A percentile compares a stretch with the other conserved stretches of the same genome.
Evolutionary conservation across 805 yeast species (phyloP).

Genomic region (Citeromyces nyonsensis): DNA sequence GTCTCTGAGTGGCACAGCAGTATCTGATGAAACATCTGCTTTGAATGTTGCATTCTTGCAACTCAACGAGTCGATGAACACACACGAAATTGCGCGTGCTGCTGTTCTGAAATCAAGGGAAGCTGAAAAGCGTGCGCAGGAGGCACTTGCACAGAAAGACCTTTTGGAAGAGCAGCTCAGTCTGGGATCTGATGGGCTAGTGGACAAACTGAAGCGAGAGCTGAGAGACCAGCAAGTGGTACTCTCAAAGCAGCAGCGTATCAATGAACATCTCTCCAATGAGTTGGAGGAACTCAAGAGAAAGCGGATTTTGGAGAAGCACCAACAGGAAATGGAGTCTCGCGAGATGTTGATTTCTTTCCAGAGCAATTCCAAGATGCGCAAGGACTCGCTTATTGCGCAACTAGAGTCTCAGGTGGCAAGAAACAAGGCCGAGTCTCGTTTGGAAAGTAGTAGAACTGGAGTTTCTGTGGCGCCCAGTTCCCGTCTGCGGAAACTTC

Average conservation of each 20-base stretch:
- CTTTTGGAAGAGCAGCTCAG: conserved; percentile 11
- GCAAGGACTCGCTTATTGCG: conserved; percentile 19
- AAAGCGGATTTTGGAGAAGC: conserved; percentile 47
- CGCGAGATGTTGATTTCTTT: conserved; percentile 54
- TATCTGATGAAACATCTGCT: conserved; percentile 44
- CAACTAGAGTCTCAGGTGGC: conserved; percentile 25
- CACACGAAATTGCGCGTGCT: conserved; percentile 74
- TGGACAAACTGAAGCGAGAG: conserved; percentile 44
- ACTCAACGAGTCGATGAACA: conserved; percentile 54
- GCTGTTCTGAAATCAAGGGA: conserved; percentile 35
- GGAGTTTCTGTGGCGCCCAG: conserved; percentile 56
- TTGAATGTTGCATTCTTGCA: conserved; percentile 66
- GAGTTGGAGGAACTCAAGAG: conserved; percentile 53
- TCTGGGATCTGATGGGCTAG: conserved; percentile 65
- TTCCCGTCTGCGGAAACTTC: conserved; percentile 52
- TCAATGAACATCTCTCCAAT: conserved; percentile 39
- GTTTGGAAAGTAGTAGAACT: conserved; percentile 15
- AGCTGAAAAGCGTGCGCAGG: conserved; percentile 19
- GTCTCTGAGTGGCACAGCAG: conserved; percentile 24
- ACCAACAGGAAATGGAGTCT: conserved; percentile 64
- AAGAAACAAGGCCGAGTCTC: conserved; percentile 25
- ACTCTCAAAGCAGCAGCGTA: conserved; percentile 40
- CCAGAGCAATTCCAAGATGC: conserved; percentile 11
- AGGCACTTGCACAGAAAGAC: conserved; percentile 26
- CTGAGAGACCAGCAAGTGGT: conserved; percentile 47